phyloP scores from a whole-genome alignment of 176 grass and related monocot species.

The Lolium perenne region DNA sequence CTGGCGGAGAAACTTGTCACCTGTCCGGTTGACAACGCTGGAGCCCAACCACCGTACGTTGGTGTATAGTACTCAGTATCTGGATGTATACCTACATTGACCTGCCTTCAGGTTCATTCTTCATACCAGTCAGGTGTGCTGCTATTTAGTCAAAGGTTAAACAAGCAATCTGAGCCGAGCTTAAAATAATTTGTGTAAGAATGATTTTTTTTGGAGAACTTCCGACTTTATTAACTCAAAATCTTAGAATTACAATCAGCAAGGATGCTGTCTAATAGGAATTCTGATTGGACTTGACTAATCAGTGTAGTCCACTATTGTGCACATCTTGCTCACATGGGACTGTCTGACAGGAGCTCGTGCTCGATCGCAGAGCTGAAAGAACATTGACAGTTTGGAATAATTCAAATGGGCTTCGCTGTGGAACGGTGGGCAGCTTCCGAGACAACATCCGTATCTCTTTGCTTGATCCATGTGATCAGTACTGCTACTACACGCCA shows the following conservation, averaged over 20 bases:
- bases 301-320: not conserved
- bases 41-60: not conserved
- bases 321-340: conserved; percentile 15
- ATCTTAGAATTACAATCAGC: too few species aligned
- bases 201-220: too few species aligned
- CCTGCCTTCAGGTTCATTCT: not conserved
- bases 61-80: not conserved
- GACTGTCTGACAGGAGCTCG: not conserved
- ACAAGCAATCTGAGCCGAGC: not conserved
- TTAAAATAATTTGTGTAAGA: too few species aligned
- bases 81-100: not conserved
- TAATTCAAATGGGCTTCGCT: not conserved
- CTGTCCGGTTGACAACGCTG: not conserved
- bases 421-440: not conserved
- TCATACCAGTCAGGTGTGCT: not conserved
- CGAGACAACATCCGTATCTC: conserved; percentile 9
- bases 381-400: too few species aligned
- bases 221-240: too few species aligned
- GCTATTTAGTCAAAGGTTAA: conserved; percentile 25
- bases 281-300: not conserved
- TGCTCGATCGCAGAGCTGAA: not conserved
- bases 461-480: conserved; percentile 11
- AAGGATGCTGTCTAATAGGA: too few species aligned
- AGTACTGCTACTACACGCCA: not conserved
- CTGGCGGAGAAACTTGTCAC: too few species aligned